Percentiles rank a stretch among this genome's conserved stretches.
phyloP scores from a whole-genome alignment of 441 rosid species.

The Croton laevigatus region DNA sequence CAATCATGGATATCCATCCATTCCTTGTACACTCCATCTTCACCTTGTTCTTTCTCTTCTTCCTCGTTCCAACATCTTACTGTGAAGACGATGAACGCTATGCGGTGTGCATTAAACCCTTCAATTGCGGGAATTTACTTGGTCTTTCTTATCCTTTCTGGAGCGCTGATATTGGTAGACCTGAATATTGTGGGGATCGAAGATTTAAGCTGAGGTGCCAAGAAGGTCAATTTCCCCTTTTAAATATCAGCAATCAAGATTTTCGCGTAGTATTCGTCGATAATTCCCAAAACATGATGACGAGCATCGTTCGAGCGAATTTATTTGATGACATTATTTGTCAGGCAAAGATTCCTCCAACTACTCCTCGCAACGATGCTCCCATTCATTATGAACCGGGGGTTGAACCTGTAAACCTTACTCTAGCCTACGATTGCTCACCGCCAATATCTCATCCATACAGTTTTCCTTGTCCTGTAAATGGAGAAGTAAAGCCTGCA shows the following conservation, averaged over 20 bases:
- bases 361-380: too few relatives aligned
- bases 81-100: constrained; percentile 18
- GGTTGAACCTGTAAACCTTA: not conserved
- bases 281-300: not conserved
- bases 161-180: constrained; percentile 13
- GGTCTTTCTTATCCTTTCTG: constrained; percentile 26
- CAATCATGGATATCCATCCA: constrained; percentile 19
- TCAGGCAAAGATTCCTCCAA: not conserved
- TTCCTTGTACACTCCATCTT: constrained; percentile 1
- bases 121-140: not conserved
- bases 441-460: accelerated
- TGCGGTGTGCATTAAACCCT: constrained; percentile 18
- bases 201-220: constrained; percentile 7
- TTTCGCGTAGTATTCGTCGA: not conserved
- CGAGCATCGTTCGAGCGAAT: not conserved
- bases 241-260: not conserved
- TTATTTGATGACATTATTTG: too few relatives aligned
- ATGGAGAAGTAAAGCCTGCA: not conserved
- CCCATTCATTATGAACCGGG: not conserved
- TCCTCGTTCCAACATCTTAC: constrained; percentile 19
- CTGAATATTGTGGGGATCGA: constrained; percentile 6
- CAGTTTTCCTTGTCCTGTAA: not conserved
- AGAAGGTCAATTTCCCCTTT: not conserved
- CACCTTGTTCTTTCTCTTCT: constrained; percentile 22
- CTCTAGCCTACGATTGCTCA: constrained; percentile 14